phyloP scores from a whole-genome alignment of 208 protist genomes.

The Leishmania tropica region DNA sequence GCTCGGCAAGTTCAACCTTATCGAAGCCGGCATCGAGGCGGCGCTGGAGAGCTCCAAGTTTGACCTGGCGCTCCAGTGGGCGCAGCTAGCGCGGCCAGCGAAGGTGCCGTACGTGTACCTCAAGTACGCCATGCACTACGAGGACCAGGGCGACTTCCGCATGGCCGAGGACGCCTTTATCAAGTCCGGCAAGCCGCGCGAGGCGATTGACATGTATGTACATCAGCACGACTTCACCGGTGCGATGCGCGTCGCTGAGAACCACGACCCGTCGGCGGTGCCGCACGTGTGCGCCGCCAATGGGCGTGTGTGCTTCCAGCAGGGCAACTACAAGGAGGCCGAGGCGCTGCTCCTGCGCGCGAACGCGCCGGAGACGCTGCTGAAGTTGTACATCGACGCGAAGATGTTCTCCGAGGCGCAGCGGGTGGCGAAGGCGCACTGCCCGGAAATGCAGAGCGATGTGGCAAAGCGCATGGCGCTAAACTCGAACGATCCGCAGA shows the following conservation, averaged over 20 bases:
- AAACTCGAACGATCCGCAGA: conserved; percentile 86
- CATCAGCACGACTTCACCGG: conserved; percentile 96
- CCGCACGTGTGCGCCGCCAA: conserved; percentile 91
- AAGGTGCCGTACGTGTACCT: conserved; percentile 97
- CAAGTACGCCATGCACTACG: conserved; percentile 97
- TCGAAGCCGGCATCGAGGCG: conserved; percentile 96
- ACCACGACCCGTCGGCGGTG: conserved; percentile 88
- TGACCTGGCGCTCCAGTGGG: conserved; percentile 95
- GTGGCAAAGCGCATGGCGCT: conserved; percentile 87
- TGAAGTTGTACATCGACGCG: conserved; percentile 95
- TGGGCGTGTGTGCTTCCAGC: conserved; percentile 85
- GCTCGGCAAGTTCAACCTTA: conserved; percentile 94
- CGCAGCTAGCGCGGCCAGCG: conserved; percentile 84
- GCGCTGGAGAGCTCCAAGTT: conserved; percentile 94
- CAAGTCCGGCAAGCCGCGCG: conserved; percentile 95
- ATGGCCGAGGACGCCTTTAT: conserved; percentile 97
- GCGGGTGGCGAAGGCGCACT: conserved; percentile 90
- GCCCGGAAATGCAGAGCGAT: conserved; percentile 83
- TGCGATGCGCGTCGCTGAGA: conserved; percentile 97
- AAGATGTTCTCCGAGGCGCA: conserved; percentile 94
- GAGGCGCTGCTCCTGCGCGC: conserved; percentile 93
- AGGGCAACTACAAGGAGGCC: conserved; percentile 90
- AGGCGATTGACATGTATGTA: conserved; percentile 97
- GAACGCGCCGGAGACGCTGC: conserved; percentile 91
- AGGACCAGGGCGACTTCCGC: conserved; percentile 95